Conservation (phyloP, 208 protist species). For the Vickermania ingenoplastis region DNA sequence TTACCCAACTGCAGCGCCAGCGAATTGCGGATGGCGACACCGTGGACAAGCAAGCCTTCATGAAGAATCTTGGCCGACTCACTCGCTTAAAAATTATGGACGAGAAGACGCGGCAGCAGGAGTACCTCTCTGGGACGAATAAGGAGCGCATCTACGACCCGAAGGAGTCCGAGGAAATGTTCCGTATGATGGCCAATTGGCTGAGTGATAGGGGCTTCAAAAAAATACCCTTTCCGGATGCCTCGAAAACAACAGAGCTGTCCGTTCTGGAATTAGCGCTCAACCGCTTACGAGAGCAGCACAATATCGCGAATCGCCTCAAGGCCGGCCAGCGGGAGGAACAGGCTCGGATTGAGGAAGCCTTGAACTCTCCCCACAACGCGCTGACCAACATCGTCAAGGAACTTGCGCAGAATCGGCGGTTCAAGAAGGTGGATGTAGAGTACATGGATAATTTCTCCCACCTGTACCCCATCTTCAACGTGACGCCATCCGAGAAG, state of each 20-base stretch:
- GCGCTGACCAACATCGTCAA: slow-evolving; percentile 98
- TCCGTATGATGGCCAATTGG: slow-evolving; percentile 99
- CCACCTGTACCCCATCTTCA: slow-evolving; percentile 99
- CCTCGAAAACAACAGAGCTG: slow-evolving; percentile 99
- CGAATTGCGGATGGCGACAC: slow-evolving; percentile 97
- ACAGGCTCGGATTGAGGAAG: slow-evolving; percentile 99
- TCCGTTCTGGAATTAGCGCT: slow-evolving; percentile 99
- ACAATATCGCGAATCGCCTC: slow-evolving; percentile 97
- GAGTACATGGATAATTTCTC: slow-evolving; percentile 99
- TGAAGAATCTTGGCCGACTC: slow-evolving; percentile 99
- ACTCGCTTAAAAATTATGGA: slow-evolving; percentile 99
- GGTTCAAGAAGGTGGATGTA: slow-evolving; percentile 99
- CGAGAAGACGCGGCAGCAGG: slow-evolving; percentile 98
- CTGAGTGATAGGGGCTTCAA: slow-evolving; percentile 98
- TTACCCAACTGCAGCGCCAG: slow-evolving; percentile 99
- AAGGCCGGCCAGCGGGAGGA: slow-evolving; percentile 99
- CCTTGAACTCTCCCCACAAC: slow-evolving; percentile 99
- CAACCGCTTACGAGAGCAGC: slow-evolving; percentile 98
- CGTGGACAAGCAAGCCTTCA: slow-evolving; percentile 99
- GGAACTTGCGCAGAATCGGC: slow-evolving; percentile 96
- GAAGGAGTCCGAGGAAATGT: slow-evolving; percentile 98
- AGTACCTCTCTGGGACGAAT: slow-evolving; percentile 95
- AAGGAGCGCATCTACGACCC: slow-evolving; percentile 90
- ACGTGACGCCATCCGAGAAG: slow-evolving; percentile 99
- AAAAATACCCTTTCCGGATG: slow-evolving; percentile 99